Conservation (phyloP, 1,139 yeast genomes). For the Insectozyma bohioensis region DNA sequence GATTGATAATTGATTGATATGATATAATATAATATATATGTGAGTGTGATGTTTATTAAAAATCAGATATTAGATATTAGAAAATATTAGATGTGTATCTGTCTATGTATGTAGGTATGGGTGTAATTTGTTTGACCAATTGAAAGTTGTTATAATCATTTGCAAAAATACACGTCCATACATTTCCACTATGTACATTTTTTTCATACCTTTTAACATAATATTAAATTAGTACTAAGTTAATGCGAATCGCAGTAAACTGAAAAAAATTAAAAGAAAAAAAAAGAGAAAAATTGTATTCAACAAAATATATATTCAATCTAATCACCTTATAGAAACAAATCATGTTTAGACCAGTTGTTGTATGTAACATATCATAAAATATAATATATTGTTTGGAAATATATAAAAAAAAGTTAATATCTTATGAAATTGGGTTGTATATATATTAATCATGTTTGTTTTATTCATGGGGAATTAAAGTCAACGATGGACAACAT, state of each 20-base stretch:
- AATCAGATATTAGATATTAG: background rate
- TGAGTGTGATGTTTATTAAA: background rate
- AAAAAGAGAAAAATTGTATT: slow-evolving; percentile 2
- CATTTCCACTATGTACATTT: no score
- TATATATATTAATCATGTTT: no score
- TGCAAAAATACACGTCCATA: no score
- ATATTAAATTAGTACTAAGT: no score
- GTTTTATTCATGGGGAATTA: no score
- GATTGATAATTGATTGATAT: background rate
- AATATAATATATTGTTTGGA: no score
- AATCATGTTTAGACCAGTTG: slow-evolving; percentile 44
- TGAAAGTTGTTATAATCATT: slow-evolving; percentile 5
- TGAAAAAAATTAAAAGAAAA: slow-evolving; percentile 2
- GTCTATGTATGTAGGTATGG: slow-evolving; percentile 1
- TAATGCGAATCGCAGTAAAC: slow-evolving; percentile 6
- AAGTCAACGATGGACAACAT: no score
- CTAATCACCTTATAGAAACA: background rate
- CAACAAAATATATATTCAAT: slow-evolving; percentile 5
- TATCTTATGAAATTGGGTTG: no score
- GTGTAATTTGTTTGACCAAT: slow-evolving; percentile 9
- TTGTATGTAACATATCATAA: slow-evolving; percentile 23
- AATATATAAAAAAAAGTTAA: no score
- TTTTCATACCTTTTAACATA: no score
- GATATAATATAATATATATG: background rate
- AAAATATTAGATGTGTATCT: background rate